Base-by-base conservation (phyloP, 2,329 filamentous ascomycete species). In the Dendrostoma leiphaemia region DNA sequence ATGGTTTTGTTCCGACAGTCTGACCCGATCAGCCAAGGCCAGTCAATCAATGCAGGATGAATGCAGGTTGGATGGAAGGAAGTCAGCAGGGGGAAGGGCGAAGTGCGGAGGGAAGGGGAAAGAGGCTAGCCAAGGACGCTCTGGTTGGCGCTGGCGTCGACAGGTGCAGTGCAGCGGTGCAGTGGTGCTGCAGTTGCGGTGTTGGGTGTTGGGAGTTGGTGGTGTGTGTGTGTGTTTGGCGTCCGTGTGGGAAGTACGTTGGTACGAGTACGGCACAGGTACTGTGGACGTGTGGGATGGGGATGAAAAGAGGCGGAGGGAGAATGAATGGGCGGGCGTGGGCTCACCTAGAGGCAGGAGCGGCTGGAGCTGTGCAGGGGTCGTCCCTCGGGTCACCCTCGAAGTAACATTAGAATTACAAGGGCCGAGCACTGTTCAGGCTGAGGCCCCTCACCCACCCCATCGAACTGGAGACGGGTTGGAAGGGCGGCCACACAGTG, bases 251-350 rank as follows among this genome's bases (percentile, higher is more conserved):
- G n/a, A n/a, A n/a, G n/a, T n/a, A n/a, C n/a, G n/a, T n/a, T n/a
- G n/a, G n/a, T n/a, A n/a, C n/a, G n/a, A n/a, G n/a, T n/a, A n/a
- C n/a, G n/a, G n/a, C n/a, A n/a, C n/a, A n/a, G n/a, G n/a, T n/a
- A n/a, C n/a, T n/a, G n/a, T n/a, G n/a, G n/a, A n/a, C n/a, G n/a
- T 19, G 24, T 17, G 29, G 44, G 44, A 46, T n/a, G 44, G 32
- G 52, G 49, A 53, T 41, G 49, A 45, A 49, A 56, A 56, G 47
- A 44, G 44, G 49, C 51, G 53, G 53, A 53, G 53, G 53, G 21
- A 32, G 28, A 19, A 46, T 17, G 26, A 32, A 10, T 29, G 41
- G 44, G 44, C 23, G 44, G 26, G 44, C 12, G 29, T 34, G 44
- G 44, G 44, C 32, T 34, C 28, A 19, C 23, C 15, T 46, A 17